phyloP scores from a whole-genome alignment of 371 early-diverging fungal species.

The Batrachochytrium dendrobatidis region DNA sequence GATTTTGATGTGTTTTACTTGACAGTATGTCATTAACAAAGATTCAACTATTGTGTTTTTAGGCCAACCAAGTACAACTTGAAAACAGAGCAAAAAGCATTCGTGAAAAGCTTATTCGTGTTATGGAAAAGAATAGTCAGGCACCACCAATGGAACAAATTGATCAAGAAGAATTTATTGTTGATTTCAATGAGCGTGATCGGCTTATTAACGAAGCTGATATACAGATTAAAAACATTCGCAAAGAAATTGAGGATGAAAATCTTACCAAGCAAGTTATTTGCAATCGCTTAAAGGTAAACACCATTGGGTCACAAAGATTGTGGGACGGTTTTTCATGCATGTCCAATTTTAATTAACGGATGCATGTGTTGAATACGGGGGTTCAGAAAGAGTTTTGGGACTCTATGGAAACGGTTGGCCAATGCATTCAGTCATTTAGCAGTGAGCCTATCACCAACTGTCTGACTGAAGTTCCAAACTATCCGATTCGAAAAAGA shows the following conservation, averaged over 20 bases:
- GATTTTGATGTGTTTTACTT: too few species aligned
- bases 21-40: too few species aligned
- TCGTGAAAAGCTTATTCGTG: conserved; percentile 6
- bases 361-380: neutral
- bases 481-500: conserved; percentile 36
- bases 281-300: conserved; percentile 35
- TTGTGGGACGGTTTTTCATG: neutral
- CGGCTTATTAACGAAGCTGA: conserved; percentile 27
- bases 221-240: conserved; percentile 17
- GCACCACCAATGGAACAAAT: conserved; percentile 32
- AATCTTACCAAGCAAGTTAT: conserved; percentile 36
- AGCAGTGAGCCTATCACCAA: conserved; percentile 27
- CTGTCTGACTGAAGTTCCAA: conserved; percentile 24
- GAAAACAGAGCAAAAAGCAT: neutral
- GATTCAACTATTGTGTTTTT: too few species aligned
- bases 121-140: conserved; percentile 30
- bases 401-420: conserved; percentile 48
- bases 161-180: conserved; percentile 33
- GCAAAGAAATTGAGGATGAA: conserved; percentile 28
- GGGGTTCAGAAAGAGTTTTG: conserved; percentile 37
- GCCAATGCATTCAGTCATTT: conserved; percentile 41
- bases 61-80: neutral
- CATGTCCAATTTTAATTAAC: neutral
- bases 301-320: neutral
- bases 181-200: conserved; percentile 42